Conservation (phyloP, 139 green algal species). For the Chlorella sp. region DNA sequence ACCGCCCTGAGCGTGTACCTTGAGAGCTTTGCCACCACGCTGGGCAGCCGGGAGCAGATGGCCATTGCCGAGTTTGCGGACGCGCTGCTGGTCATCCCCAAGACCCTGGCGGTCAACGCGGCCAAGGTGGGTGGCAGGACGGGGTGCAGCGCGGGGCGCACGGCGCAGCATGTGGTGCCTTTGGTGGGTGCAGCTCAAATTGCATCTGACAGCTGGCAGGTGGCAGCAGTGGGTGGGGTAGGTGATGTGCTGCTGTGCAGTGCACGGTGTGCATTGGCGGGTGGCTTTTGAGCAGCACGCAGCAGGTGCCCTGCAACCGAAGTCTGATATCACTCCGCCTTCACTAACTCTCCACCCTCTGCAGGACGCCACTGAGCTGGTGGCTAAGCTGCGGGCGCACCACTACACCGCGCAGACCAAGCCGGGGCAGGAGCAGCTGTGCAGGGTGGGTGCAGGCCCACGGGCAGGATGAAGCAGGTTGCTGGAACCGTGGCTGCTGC, state of each 20-base stretch:
- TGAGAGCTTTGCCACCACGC: constrained; percentile 94
- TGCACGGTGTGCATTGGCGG: no score
- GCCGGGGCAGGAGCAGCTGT: constrained; percentile 4
- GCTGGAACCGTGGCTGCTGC: no score
- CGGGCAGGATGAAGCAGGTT: no score
- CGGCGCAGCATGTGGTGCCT: no score
- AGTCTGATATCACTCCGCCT: no score
- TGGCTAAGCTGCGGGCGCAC: constrained; percentile 93
- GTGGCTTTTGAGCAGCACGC: background rate
- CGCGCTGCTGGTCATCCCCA: constrained; percentile 89
- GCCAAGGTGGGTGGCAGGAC: constrained; percentile 70
- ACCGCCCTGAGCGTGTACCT: constrained; percentile 94
- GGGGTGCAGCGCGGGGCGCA: background rate
- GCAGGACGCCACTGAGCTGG: constrained; percentile 91
- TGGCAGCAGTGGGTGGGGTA: no score
- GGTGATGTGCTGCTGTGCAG: no score
- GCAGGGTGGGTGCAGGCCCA: constrained; percentile 34
- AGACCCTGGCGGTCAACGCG: constrained; percentile 95
- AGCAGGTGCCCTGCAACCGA: background rate
- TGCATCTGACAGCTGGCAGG: no score
- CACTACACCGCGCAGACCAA: constrained; percentile 90
- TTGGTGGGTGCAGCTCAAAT: no score
- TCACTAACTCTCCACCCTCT: constrained; percentile 11
- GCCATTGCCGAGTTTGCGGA: constrained; percentile 96
- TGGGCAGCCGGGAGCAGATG: constrained; percentile 97